Evolutionary conservation across 306 rosid species (phyloP).

Genomic region (Trifolium repens): DNA sequence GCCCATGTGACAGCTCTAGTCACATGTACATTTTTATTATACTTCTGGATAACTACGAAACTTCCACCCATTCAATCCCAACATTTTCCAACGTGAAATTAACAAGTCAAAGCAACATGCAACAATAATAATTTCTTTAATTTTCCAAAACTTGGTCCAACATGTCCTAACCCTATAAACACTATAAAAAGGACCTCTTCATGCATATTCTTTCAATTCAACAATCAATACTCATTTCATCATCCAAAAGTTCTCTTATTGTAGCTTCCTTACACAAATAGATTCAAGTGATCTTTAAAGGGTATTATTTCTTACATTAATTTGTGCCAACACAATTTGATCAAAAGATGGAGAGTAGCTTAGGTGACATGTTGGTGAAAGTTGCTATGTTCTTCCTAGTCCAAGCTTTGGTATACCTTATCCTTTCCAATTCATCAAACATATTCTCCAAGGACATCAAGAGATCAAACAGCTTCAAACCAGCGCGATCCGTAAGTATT

Average conservation of each 20-base stretch:
- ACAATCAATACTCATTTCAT: constrained; percentile 33
- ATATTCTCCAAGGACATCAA: constrained; percentile 60
- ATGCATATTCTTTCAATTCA: background rate
- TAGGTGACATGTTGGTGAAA: constrained; percentile 62
- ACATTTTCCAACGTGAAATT: background rate
- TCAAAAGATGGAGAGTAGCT: constrained; percentile 48
- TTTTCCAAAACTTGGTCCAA: constrained; percentile 37
- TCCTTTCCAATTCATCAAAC: constrained; percentile 79
- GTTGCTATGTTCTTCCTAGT: constrained; percentile 64
- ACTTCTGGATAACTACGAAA: constrained; percentile 41
- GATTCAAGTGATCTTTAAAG: background rate
- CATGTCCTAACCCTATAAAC: background rate
- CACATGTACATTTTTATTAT: constrained; percentile 21
- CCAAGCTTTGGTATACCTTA: constrained; percentile 78
- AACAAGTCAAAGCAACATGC: constrained; percentile 31
- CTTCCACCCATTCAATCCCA: constrained; percentile 32
- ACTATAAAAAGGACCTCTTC: constrained; percentile 36
- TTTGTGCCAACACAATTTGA: background rate
- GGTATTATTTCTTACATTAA: background rate
- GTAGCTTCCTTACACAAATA: background rate
- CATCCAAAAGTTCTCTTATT: background rate
- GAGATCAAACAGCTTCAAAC: constrained; percentile 67
- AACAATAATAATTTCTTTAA: background rate
- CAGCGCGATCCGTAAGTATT: constrained; percentile 69
- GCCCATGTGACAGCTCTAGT: no score